These are phyloP conservation scores for Talaromyces wortmannii DNA, from an alignment of 495 filamentous ascomycete genomes.

Conservation along the genomic window DNA sequence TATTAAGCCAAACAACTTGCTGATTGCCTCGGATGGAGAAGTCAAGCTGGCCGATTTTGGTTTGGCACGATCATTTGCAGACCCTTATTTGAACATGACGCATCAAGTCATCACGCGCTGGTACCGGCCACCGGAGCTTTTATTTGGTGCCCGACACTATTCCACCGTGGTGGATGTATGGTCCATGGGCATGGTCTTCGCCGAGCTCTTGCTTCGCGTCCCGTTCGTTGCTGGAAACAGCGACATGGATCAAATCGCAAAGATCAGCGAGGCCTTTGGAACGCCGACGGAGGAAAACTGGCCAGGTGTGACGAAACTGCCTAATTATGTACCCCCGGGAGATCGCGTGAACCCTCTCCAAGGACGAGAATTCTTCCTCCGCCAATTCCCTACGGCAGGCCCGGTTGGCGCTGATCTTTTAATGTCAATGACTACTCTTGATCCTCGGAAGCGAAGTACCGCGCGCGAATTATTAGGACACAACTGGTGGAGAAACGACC, in stretches of 20 bases:
- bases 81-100: conserved; percentile 86
- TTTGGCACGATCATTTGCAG: conserved; percentile 79
- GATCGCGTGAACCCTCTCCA: conserved; percentile 52
- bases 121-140: conserved; percentile 91
- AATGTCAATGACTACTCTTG: conserved; percentile 75
- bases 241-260: conserved; percentile 69
- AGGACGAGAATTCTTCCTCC: conserved; percentile 60
- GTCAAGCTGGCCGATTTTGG: conserved; percentile 98
- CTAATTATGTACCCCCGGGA: conserved; percentile 58
- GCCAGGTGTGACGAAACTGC: conserved; percentile 81
- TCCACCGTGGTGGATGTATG: conserved; percentile 88
- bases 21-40: conserved; percentile 87
- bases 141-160: conserved; percentile 86
- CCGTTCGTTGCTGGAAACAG: conserved; percentile 76
- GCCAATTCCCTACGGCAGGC: conserved; percentile 69
- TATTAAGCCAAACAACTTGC: conserved; percentile 97
- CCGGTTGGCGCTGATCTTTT: conserved; percentile 78
- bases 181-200: conserved; percentile 91
- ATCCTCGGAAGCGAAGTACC: conserved; percentile 76
- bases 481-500: conserved; percentile 79
- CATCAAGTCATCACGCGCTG: conserved; percentile 92
- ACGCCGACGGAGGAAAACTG: conserved; percentile 92
- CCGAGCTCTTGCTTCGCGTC: conserved; percentile 76
- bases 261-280: conserved; percentile 80
- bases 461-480: conserved; percentile 72